These are phyloP conservation scores for Sodiomyces alkalinus DNA, from an alignment of 2,329 filamentous ascomycete genomes.

Conservation along the genomic window DNA sequence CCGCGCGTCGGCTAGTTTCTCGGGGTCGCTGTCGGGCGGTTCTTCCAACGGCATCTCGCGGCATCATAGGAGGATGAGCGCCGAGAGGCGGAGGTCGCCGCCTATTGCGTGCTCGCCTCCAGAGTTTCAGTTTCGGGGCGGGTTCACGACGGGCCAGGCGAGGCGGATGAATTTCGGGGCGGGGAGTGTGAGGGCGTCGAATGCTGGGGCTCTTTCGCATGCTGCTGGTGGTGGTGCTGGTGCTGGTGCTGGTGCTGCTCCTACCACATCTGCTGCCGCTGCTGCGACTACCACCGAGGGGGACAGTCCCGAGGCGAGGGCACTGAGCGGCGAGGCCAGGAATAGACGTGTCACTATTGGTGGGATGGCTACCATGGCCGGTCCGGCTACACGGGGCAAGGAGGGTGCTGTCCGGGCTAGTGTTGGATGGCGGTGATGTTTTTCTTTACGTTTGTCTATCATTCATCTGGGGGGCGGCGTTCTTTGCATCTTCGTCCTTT, in stretches of 20 bases:
- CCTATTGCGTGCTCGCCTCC: constrained; percentile 37
- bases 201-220: too few relatives aligned
- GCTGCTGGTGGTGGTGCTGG: too few relatives aligned
- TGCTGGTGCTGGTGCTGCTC: too few relatives aligned
- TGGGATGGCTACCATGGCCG: constrained; percentile 5
- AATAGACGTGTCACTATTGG: constrained; percentile 9
- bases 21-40: constrained; percentile 29
- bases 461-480: too few relatives aligned
- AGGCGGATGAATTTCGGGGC: constrained; percentile 39
- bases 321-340: constrained; percentile 5
- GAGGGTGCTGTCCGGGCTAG: constrained; percentile 7
- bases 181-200: constrained; percentile 18
- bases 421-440: constrained; percentile 26
- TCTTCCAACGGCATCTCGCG: constrained; percentile 40
- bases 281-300: too few relatives aligned
- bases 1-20: constrained; percentile 18
- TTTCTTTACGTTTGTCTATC: background rate
- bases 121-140: constrained; percentile 17
- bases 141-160: constrained; percentile 38
- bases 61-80: constrained; percentile 32
- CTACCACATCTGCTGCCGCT: too few relatives aligned
- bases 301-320: constrained; percentile 10
- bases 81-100: constrained; percentile 35
- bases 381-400: constrained; percentile 3
- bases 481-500: too few relatives aligned